These are phyloP conservation scores for Huntiella savannae DNA, from an alignment of 2,329 filamentous ascomycete genomes.

Conservation along the genomic window DNA sequence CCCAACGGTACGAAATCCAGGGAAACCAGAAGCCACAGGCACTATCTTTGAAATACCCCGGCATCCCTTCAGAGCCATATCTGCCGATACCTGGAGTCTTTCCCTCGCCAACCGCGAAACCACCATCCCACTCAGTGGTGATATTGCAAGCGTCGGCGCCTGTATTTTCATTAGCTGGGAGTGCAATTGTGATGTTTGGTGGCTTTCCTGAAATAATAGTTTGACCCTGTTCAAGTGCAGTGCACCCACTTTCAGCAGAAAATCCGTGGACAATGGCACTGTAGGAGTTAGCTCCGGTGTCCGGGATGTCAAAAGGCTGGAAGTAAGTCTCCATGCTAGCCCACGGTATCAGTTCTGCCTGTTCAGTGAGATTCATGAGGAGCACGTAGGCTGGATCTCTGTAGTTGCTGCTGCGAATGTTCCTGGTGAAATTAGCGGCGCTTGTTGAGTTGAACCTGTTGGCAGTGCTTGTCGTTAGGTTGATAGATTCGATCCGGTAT, in stretches of 20 bases:
- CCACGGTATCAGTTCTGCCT: constrained; percentile 31
- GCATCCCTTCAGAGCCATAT: not conserved
- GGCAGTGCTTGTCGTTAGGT: not conserved
- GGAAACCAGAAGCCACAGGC: not conserved
- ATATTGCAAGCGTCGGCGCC: not conserved
- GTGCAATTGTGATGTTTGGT: not conserved
- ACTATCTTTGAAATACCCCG: not conserved
- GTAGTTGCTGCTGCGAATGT: constrained; percentile 19
- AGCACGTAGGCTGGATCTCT: constrained; percentile 3
- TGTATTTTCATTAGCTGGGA: not conserved
- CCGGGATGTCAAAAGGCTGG: constrained; percentile 21
- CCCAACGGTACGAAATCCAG: not conserved
- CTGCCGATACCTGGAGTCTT: not conserved
- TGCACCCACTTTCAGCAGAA: not conserved
- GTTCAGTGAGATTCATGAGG: constrained; percentile 24
- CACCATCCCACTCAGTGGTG: not conserved
- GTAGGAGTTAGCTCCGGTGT: not conserved
- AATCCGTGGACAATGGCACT: not conserved
- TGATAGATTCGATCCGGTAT: not conserved
- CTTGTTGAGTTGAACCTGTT: not conserved
- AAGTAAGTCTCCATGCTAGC: constrained; percentile 26
- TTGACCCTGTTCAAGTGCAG: not conserved
- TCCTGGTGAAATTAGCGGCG: constrained; percentile 9
- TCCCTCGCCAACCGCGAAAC: not conserved
- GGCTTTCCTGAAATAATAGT: not conserved